Percentiles rank a stretch among this genome's conserved stretches.
phyloP scores from a whole-genome alignment of 495 filamentous ascomycete species.

The Xylaria scruposa region DNA sequence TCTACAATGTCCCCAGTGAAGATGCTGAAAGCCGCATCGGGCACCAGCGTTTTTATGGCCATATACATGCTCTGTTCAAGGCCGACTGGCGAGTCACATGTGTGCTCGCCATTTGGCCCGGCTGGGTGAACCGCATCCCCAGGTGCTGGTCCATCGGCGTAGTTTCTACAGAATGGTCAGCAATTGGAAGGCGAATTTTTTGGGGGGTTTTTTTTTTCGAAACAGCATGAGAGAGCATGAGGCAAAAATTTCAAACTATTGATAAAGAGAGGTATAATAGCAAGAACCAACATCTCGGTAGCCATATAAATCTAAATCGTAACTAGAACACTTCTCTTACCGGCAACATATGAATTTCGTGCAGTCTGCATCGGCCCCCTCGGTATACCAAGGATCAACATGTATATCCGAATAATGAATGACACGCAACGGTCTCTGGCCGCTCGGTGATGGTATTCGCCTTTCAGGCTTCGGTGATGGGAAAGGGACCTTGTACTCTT shows the following conservation, averaged over 20 bases:
- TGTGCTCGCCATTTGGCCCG: constrained; percentile 52
- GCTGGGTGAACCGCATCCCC: constrained; percentile 54
- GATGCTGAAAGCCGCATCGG: constrained; percentile 49
- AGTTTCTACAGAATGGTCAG: constrained; percentile 37
- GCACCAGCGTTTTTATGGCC: constrained; percentile 51
- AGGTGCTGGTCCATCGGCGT: constrained; percentile 50
- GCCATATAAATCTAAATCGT: not conserved
- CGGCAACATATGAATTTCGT: constrained; percentile 64
- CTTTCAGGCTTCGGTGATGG: constrained; percentile 51
- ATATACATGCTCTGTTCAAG: constrained; percentile 61
- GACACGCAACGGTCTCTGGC: constrained; percentile 54
- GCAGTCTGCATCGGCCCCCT: constrained; percentile 58
- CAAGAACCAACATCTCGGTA: not conserved
- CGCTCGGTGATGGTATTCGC: constrained; percentile 51
- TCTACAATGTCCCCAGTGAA: constrained; percentile 60
- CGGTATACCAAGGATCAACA: constrained; percentile 58
- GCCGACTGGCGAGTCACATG: constrained; percentile 57
- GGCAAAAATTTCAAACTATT: not conserved
- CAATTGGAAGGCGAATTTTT: not conserved
- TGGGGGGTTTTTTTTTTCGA: too few relatives aligned
- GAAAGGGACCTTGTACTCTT: constrained; percentile 50
- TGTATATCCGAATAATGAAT: constrained; percentile 66
- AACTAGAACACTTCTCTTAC: constrained; percentile 21
- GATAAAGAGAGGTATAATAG: too few relatives aligned
- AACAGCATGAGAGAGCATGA: not conserved